phyloP scores from a whole-genome alignment of 805 yeast genomes.

The Ogataea nitratoaversa region DNA sequence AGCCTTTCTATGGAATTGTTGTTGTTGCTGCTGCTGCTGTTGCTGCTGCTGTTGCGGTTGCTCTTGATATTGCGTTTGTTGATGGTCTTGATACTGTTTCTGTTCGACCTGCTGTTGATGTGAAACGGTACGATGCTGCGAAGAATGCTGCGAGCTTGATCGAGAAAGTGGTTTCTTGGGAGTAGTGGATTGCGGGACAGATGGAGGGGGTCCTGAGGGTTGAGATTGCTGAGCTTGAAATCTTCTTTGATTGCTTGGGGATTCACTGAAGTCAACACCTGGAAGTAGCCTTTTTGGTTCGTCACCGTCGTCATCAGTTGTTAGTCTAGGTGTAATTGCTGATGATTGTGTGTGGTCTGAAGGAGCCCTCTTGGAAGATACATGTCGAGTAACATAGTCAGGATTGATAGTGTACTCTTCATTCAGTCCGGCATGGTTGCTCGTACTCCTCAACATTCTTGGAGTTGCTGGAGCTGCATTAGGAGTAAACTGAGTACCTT shows the following conservation, averaged over 20 bases:
- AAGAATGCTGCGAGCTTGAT: conserved; percentile 9
- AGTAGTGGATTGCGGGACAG: conserved; percentile 2
- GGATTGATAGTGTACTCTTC: conserved; percentile 24
- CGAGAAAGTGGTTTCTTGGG: conserved; percentile 12
- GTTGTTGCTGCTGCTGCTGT: conserved; percentile 19
- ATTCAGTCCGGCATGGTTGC: conserved; percentile 26
- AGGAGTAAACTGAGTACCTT: conserved; percentile 10
- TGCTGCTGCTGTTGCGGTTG: conserved; percentile 7
- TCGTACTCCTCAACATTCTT: conserved; percentile 58
- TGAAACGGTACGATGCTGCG: conserved; percentile 5
- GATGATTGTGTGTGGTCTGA: conserved; percentile 12
- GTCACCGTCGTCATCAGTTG: conserved; percentile 8
- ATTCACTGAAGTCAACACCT: conserved; percentile 22
- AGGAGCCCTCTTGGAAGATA: conserved; percentile 18
- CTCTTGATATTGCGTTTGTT: conserved; percentile 5
- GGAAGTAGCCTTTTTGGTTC: conserved; percentile 19
- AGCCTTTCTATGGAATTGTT: conserved; percentile 74
- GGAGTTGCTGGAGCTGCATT: conserved; percentile 62
- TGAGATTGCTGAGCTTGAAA: conserved; percentile 16
- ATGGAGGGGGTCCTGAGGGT: conserved; percentile 5
- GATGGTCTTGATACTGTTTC: conserved; percentile 7
- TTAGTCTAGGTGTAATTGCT: conserved; percentile 13
- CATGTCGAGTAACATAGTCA: conserved; percentile 15
- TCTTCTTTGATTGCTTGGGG: conserved; percentile 9
- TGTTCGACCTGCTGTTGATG: conserved; percentile 5